Conservation (phyloP, 805 yeast species). For the Wickerhamomyces alni region DNA sequence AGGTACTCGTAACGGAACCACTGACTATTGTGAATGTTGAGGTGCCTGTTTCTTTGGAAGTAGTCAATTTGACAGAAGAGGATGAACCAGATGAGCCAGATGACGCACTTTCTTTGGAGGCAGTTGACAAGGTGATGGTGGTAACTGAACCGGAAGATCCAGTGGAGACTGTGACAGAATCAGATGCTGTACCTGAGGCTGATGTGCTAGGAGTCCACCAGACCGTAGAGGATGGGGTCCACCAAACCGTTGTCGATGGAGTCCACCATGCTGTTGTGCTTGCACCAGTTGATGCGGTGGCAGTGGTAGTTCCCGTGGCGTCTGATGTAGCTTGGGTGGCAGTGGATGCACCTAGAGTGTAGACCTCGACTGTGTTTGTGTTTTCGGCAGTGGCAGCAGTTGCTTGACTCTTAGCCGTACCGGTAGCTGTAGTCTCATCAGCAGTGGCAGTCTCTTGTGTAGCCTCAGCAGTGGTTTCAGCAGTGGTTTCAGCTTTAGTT, state of each 20-base stretch:
- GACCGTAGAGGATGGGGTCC: slow-evolving; percentile 1
- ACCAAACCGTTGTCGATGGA: slow-evolving; percentile 1
- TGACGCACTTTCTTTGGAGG: not conserved
- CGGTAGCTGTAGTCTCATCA: not conserved
- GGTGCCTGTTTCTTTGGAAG: not conserved
- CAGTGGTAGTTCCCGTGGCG: not conserved
- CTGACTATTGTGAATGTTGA: not conserved
- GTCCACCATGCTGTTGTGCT: slow-evolving; percentile 8
- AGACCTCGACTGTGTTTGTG: no score
- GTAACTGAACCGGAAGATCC: not conserved
- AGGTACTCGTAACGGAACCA: slow-evolving; percentile 1
- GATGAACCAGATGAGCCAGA: not conserved
- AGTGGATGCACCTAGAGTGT: not conserved
- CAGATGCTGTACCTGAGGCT: not conserved
- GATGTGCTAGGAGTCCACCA: slow-evolving; percentile 1
- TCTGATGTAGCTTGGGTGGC: not conserved
- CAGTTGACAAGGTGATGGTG: not conserved
- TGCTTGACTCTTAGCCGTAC: no score
- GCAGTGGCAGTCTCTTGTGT: not conserved
- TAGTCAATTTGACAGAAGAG: not conserved
- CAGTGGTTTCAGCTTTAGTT: not conserved
- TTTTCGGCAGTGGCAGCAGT: no score
- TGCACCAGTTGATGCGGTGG: not conserved
- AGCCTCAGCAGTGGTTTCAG: not conserved
- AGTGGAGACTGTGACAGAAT: not conserved